Evolutionary conservation across 2,329 filamentous ascomycete species (phyloP).

Genomic region (Trichoderma aggressivum): DNA sequence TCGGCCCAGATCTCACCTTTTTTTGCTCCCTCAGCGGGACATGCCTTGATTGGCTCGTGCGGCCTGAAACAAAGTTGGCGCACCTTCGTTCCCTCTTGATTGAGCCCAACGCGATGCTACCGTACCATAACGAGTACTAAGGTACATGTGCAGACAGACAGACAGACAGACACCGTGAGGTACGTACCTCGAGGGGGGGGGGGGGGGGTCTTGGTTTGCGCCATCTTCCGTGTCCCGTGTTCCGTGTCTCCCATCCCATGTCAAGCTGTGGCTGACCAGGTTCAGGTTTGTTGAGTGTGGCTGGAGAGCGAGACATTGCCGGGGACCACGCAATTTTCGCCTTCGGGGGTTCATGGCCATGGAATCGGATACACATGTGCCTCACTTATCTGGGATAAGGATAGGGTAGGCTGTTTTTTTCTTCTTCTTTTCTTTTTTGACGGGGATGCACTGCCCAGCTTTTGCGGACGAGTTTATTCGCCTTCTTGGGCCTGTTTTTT

Average conservation of each 20-base stretch:
- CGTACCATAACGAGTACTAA: not conserved
- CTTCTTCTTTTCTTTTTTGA: too few relatives aligned
- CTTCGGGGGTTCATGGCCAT: not conserved
- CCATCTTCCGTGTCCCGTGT: not conserved
- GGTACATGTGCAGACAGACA: not conserved
- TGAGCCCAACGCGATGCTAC: conserved; percentile 13
- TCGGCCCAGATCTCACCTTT: conserved; percentile 6
- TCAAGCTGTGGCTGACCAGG: conserved; percentile 13
- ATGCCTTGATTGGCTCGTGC: conserved; percentile 12
- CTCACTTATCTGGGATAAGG: not conserved
- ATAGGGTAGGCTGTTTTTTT: not conserved
- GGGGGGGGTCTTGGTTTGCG: too few relatives aligned
- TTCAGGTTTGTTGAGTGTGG: conserved; percentile 1
- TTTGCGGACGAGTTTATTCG: not conserved
- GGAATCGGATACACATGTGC: not conserved
- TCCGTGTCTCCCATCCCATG: too few relatives aligned
- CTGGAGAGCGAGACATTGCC: not conserved
- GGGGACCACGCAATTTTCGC: conserved; percentile 4
- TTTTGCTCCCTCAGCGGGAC: not conserved
- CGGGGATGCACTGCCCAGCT: not conserved
- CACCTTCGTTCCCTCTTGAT: conserved; percentile 2
- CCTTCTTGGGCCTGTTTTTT: not conserved
- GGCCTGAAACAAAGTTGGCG: conserved; percentile 14
- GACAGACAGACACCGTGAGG: not conserved
- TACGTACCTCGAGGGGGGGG: not conserved